These are phyloP conservation scores for Jasminum sambac DNA, from an alignment of 257 asterid species.

Conservation along the genomic window DNA sequence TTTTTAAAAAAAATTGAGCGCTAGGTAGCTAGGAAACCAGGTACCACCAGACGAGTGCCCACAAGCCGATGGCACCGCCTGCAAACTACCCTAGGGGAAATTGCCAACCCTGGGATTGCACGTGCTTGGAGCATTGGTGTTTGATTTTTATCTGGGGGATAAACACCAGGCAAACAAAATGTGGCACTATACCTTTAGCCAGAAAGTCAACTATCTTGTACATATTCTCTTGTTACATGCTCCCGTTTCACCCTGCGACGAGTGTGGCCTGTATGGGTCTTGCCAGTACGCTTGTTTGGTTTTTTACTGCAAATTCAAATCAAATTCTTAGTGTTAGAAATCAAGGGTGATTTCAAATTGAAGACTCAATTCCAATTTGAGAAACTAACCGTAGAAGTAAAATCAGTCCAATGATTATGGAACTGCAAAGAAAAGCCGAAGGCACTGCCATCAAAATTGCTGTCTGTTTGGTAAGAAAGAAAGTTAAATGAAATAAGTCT, in stretches of 20 bases:
- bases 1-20: no score
- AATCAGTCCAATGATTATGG: no score
- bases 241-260: constrained; percentile 36
- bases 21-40: no score
- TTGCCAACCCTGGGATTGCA: no score
- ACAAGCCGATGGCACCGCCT: no score
- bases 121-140: no score
- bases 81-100: no score
- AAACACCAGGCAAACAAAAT: no score
- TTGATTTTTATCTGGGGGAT: no score
- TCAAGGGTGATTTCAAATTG: neutral
- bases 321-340: neutral
- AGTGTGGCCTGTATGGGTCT: constrained; percentile 33
- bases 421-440: constrained; percentile 30
- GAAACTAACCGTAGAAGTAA: constrained; percentile 29
- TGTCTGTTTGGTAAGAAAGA: constrained; percentile 28
- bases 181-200: constrained; percentile 16
- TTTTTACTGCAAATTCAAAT: constrained; percentile 29
- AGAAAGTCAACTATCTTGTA: constrained; percentile 2
- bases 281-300: constrained; percentile 37
- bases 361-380: neutral
- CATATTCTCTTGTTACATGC: constrained; percentile 31
- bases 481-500: neutral
- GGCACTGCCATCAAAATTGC: constrained; percentile 37
- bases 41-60: no score